Base-by-base conservation (phyloP, 2,329 filamentous ascomycete species). In the Falciphora oryzae region DNA sequence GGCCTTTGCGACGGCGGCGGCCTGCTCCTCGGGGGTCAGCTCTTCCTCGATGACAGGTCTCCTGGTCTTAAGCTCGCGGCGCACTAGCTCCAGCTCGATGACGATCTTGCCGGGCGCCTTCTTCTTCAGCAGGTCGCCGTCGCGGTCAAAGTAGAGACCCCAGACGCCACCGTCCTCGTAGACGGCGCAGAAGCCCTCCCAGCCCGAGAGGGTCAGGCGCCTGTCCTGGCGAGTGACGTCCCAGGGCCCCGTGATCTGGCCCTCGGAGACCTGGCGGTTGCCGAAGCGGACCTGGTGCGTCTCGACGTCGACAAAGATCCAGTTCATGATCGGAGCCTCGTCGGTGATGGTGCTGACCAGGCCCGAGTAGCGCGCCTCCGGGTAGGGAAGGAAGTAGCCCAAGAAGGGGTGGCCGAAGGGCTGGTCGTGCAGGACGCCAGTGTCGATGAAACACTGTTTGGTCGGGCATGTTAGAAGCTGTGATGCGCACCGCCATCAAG, bases 381-480 rank as follows among this genome's bases (percentile, higher is more conserved):
- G 83, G 67, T 85, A 86, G 1, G 83, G 83, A 28, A 86, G 74
- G 67, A 79, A 86, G 69, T 87, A 86, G 31, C 84, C 84, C 4
- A 81, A 78, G 69, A 84, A 86, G 0, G 80, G 79, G 69, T 86
- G 82, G 3, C 81, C 79, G 62, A 75, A 73, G 1, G 67, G 70
- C 63, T 71, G 67, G 63, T 68, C 70, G 59, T 66, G 69, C 44
- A 71, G 66, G 63, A 68, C 64, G 56, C 71, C 75, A 14, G 78
- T 81, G 63, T 81, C 82, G 27, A 84, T 78, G 67, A 81, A 83
- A 16, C 83, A 71, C 74, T 79, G 64, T n/a, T 53, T 69, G 65
- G 68, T 22, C 32, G 32, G n/a, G 1, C n/a, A 32, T 69, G 53
- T 59, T 60, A 25, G 38, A n/a, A 31, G 31, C 59, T 61, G 22